These are phyloP conservation scores for Multifurca ochricompacta DNA, from an alignment of 768 basidiomycete species.

Conservation along the genomic window DNA sequence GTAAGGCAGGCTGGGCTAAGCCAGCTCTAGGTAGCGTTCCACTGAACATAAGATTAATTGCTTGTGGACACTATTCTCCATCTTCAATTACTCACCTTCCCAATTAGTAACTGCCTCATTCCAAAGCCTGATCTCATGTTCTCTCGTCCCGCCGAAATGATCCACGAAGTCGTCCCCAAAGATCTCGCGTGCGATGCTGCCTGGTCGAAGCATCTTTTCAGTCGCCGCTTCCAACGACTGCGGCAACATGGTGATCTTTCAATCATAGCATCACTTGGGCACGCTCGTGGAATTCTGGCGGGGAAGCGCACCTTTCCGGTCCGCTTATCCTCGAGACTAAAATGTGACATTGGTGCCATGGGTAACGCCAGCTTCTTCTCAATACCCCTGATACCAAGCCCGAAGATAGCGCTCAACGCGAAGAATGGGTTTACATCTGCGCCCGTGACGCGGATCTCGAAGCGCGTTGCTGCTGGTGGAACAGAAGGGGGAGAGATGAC, in stretches of 20 bases:
- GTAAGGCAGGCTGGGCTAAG: slow-evolving; percentile 29
- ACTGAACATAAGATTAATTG: slow-evolving; percentile 37
- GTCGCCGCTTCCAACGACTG: slow-evolving; percentile 76
- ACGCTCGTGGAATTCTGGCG: neutral
- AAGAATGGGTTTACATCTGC: slow-evolving; percentile 97
- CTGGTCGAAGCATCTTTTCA: slow-evolving; percentile 63
- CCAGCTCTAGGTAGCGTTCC: slow-evolving; percentile 81
- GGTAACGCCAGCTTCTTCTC: slow-evolving; percentile 62
- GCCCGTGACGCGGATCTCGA: slow-evolving; percentile 92
- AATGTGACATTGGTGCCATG: slow-evolving; percentile 59
- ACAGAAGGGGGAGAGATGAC: slow-evolving; percentile 89
- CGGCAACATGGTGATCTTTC: slow-evolving; percentile 66
- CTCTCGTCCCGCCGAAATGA: slow-evolving; percentile 91
- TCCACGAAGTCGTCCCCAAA: slow-evolving; percentile 90
- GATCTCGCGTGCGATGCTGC: slow-evolving; percentile 78
- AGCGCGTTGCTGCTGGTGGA: slow-evolving; percentile 71
- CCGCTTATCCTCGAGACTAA: slow-evolving; percentile 47
- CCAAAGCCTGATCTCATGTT: slow-evolving; percentile 83
- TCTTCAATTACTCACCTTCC: slow-evolving; percentile 59
- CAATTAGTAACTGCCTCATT: slow-evolving; percentile 88
- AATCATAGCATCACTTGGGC: neutral
- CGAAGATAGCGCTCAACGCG: slow-evolving; percentile 80
- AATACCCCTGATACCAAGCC: slow-evolving; percentile 82
- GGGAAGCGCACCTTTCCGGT: slow-evolving; percentile 41
- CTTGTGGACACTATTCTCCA: neutral